Evolutionary conservation across 2,329 filamentous ascomycete genomes (phyloP).

Genomic region (Colletotrichum noveboracense): DNA sequence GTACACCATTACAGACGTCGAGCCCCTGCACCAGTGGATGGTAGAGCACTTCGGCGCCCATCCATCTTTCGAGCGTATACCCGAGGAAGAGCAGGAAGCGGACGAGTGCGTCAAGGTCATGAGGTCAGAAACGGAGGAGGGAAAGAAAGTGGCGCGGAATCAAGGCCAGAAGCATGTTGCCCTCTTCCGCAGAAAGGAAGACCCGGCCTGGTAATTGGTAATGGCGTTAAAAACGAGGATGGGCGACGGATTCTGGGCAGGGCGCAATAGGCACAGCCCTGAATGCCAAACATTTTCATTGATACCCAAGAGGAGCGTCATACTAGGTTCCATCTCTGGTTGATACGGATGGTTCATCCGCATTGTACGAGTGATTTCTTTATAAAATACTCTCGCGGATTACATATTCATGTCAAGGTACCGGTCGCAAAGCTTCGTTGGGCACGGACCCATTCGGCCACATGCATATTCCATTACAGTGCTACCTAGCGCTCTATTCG

Average conservation of each 20-base stretch:
- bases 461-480: neutral
- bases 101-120: constrained; percentile 78
- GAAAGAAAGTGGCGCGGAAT: constrained; percentile 94
- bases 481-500: neutral
- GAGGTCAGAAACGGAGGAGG: constrained; percentile 89
- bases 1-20: constrained; percentile 97
- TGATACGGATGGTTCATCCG: neutral
- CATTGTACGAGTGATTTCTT: neutral
- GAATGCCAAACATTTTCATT: neutral
- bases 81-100: constrained; percentile 68
- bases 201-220: constrained; percentile 82
- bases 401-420: neutral
- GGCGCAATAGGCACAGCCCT: neutral
- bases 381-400: neutral
- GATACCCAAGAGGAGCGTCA: neutral
- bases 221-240: neutral
- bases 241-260: neutral
- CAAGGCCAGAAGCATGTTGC: constrained; percentile 90
- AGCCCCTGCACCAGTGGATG: constrained; percentile 95
- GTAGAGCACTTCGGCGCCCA: constrained; percentile 81
- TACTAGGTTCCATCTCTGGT: neutral
- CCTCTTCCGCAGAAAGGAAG: constrained; percentile 79
- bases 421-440: neutral
- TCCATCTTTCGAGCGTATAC: constrained; percentile 78
- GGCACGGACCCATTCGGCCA: neutral